Conservation (phyloP, 2,329 filamentous ascomycete species). For the Fusarium heterosporum region DNA sequence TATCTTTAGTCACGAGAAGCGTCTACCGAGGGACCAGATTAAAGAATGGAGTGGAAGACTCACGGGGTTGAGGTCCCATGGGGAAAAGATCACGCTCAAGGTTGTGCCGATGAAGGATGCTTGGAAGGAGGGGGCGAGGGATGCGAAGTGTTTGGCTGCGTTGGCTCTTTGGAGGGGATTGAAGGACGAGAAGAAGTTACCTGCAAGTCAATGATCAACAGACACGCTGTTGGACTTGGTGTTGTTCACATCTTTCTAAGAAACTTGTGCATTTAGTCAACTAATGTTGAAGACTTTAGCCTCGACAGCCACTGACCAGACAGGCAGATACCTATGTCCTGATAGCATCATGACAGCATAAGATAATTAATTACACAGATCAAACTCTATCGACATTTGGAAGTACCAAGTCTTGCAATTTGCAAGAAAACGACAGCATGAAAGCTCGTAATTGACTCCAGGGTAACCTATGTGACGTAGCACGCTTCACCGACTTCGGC, state of each 20-base stretch:
- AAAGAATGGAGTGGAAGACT: conserved; percentile 67
- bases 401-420: neutral
- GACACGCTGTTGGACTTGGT: rapidly evolving
- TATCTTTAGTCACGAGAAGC: conserved; percentile 67
- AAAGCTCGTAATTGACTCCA: neutral
- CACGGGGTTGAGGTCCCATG: conserved; percentile 67
- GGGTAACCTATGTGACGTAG: conserved; percentile 34
- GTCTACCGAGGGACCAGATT: conserved; percentile 62
- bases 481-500: conserved; percentile 36
- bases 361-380: neutral
- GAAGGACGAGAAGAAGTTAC: conserved; percentile 58
- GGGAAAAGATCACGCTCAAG: conserved; percentile 72
- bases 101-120: conserved; percentile 67
- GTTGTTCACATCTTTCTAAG: neutral
- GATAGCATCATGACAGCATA: neutral
- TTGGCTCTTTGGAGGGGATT: conserved; percentile 70
- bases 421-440: neutral
- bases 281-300: too few species aligned
- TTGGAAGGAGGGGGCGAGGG: conserved; percentile 68
- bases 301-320: too few species aligned
- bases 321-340: too few species aligned
- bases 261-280: neutral
- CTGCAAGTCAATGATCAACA: neutral
- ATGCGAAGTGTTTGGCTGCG: conserved; percentile 70
- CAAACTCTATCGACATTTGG: too few species aligned